phyloP scores from a whole-genome alignment of 306 rosid species.

The Glycine tomentella region DNA sequence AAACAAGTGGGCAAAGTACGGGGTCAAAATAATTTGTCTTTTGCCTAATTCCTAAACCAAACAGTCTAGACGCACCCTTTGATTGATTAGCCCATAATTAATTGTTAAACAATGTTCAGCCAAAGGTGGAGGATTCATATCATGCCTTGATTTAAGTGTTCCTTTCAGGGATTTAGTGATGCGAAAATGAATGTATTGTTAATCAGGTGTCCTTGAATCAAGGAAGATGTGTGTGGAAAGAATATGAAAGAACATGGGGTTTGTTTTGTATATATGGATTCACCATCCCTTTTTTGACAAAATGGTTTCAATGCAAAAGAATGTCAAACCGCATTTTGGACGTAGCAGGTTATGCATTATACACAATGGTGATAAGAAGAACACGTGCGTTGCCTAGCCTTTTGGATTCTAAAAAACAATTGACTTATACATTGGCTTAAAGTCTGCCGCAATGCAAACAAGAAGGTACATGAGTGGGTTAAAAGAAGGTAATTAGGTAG shows the following conservation, averaged over 20 bases:
- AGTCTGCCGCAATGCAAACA: background rate
- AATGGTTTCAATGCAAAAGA: slow-evolving; percentile 38
- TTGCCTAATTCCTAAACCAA: slow-evolving; percentile 27
- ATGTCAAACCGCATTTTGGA: slow-evolving; percentile 51
- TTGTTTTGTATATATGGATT: slow-evolving; percentile 14
- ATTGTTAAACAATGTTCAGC: slow-evolving; percentile 14
- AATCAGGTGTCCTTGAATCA: slow-evolving; percentile 56
- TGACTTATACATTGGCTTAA: slow-evolving; percentile 4
- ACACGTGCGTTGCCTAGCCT: slow-evolving; percentile 36
- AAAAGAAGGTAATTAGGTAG: slow-evolving; percentile 36
- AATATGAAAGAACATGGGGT: slow-evolving; percentile 42
- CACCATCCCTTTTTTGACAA: slow-evolving; percentile 55
- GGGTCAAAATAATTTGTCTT: slow-evolving; percentile 41
- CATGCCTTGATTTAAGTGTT: slow-evolving; percentile 59
- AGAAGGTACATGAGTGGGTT: slow-evolving; percentile 28
- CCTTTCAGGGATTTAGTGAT: slow-evolving; percentile 36
- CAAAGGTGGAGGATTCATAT: slow-evolving; percentile 37
- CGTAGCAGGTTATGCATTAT: slow-evolving; percentile 39
- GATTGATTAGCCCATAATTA: slow-evolving; percentile 32
- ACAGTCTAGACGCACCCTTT: background rate
- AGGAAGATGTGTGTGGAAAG: slow-evolving; percentile 49
- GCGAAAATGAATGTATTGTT: slow-evolving; percentile 4
- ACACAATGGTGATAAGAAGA: background rate
- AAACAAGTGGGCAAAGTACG: slow-evolving; percentile 47
- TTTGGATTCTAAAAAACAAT: slow-evolving; percentile 25